A percentile compares a stretch with the other conserved stretches of the same genome.
Conservation (phyloP, 2,329 filamentous ascomycete species). For the Colletotrichum cuscutae region DNA sequence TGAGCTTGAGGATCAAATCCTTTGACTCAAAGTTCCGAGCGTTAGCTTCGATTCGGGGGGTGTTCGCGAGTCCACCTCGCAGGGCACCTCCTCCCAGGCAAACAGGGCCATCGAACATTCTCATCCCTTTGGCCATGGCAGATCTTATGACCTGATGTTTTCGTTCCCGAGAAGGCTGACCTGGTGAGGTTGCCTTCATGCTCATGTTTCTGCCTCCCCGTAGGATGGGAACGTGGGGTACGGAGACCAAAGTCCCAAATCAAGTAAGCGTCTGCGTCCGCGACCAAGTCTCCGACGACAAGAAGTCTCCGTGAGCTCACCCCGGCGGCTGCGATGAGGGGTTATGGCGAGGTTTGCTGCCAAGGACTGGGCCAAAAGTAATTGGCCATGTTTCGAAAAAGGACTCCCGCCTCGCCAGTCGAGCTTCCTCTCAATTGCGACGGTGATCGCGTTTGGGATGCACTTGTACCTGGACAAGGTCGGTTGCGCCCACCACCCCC, state of each 20-base stretch:
- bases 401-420: not conserved
- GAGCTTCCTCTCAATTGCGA: not conserved
- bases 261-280: not conserved
- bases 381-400: not conserved
- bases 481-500: not conserved
- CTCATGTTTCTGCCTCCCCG: not conserved
- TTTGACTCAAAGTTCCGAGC: not conserved
- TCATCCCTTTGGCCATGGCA: not conserved
- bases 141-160: not conserved
- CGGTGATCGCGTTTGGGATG: not conserved
- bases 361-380: not conserved
- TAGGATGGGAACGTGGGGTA: not conserved
- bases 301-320: not conserved
- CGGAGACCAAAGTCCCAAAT: not conserved
- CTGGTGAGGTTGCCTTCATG: not conserved
- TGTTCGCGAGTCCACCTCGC: not conserved
- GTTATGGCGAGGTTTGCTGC: not conserved
- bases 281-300: not conserved
- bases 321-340: not conserved
- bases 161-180: not conserved
- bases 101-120: not conserved
- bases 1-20: not conserved
- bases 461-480: constrained; percentile 11
- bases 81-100: not conserved
- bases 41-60: not conserved